A percentile compares a stretch with the other conserved stretches of the same genome.
Evolutionary conservation across 2,329 filamentous ascomycete genomes (phyloP).

Genomic region (Alternaria sp.): DNA sequence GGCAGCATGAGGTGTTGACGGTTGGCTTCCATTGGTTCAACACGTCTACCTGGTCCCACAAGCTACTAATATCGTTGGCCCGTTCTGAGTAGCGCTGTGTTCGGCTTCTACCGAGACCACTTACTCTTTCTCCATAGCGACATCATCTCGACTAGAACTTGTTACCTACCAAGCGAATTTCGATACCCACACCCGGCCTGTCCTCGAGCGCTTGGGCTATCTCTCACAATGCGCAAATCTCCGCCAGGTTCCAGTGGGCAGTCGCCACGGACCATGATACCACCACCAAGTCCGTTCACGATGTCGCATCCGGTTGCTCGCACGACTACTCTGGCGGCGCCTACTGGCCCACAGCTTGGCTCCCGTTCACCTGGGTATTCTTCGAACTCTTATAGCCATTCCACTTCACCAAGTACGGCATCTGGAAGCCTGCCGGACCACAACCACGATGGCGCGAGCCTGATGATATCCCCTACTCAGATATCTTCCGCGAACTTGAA

Average conservation of each 20-base stretch:
- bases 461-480: slow-evolving; percentile 52
- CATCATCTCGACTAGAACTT: slow-evolving; percentile 1
- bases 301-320: slow-evolving; percentile 31
- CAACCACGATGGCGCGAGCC: slow-evolving; percentile 36
- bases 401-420: slow-evolving; percentile 45
- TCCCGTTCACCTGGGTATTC: slow-evolving; percentile 43
- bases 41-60: slow-evolving; percentile 12
- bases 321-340: slow-evolving; percentile 35
- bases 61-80: slow-evolving; percentile 34
- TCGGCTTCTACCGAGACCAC: slow-evolving; percentile 46
- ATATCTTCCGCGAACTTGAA: slow-evolving; percentile 62
- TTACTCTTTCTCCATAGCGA: slow-evolving; percentile 35
- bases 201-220: slow-evolving; percentile 15
- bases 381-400: slow-evolving; percentile 40
- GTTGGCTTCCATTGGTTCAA: slow-evolving; percentile 33
- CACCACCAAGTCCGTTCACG: slow-evolving; percentile 42
- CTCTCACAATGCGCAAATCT: slow-evolving; percentile 36
- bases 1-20: slow-evolving; percentile 33
- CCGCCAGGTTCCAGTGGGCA: slow-evolving; percentile 40
- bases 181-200: not conserved
- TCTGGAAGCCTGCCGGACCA: slow-evolving; percentile 43
- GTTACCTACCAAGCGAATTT: slow-evolving; percentile 12
- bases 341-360: slow-evolving; percentile 35
- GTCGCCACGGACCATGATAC: slow-evolving; percentile 43
- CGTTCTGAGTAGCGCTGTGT: slow-evolving; percentile 30